A percentile compares a stretch with the other conserved stretches of the same genome.
Conservation (phyloP, 352 stramenopile species). For the Phytophthora pistaciae region DNA sequence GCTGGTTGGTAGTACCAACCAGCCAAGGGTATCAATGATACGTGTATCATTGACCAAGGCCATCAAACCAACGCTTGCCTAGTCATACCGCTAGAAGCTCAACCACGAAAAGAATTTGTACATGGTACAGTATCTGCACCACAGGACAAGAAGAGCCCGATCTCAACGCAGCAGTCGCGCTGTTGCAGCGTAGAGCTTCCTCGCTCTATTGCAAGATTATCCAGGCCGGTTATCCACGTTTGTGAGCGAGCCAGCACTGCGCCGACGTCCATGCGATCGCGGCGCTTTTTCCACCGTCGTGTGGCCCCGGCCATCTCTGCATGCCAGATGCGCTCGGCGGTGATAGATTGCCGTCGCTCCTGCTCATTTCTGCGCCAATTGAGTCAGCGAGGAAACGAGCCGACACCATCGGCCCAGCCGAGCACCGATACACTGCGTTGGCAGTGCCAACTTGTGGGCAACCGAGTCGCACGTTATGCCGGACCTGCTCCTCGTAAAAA, state of each 20-base stretch:
- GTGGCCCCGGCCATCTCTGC: constrained; percentile 9
- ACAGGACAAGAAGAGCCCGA: not conserved
- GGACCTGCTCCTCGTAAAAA: not conserved
- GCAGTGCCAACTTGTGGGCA: not conserved
- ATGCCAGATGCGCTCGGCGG: constrained; percentile 19
- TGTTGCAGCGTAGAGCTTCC: constrained; percentile 16
- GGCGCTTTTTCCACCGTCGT: constrained; percentile 12
- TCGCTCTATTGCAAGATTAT: constrained; percentile 23
- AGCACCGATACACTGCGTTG: no score
- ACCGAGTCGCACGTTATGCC: not conserved
- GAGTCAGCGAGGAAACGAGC: constrained; percentile 6
- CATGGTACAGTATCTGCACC: no score
- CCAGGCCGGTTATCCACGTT: not conserved
- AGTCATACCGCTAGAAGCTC: no score
- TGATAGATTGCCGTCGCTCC: constrained; percentile 6
- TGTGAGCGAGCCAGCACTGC: not conserved
- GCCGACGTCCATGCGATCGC: not conserved
- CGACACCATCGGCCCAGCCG: no score
- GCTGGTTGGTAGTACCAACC: no score
- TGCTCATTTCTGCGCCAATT: constrained; percentile 5
- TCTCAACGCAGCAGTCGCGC: constrained; percentile 10
- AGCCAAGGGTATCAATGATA: no score
- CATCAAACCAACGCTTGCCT: no score
- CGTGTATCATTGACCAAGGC: no score
- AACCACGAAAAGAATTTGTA: no score